Conservation (phyloP, 139 green algal genomes). For the Chlamydomonas schloesseri region DNA sequence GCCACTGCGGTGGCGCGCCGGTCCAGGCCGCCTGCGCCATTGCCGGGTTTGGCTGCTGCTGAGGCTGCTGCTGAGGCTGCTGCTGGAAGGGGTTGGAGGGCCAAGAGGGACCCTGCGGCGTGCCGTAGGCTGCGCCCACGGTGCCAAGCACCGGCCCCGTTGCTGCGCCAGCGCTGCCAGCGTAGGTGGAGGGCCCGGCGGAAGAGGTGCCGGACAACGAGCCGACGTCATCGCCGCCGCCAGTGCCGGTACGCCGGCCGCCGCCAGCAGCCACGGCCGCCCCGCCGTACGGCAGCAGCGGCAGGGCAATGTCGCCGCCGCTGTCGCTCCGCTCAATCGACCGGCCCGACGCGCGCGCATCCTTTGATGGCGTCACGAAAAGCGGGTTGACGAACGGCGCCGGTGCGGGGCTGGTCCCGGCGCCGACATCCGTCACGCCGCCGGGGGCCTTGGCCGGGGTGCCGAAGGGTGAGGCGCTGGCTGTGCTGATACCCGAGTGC, state of each 20-base stretch:
- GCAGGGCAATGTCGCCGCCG: background rate
- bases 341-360: background rate
- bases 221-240: no score
- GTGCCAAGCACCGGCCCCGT: no score
- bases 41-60: background rate
- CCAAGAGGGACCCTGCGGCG: no score
- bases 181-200: no score
- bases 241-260: background rate
- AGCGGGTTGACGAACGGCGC: slow-evolving; percentile 14
- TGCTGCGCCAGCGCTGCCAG: no score
- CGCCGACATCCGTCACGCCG: no score
- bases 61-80: background rate
- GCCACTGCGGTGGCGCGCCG: no score
- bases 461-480: background rate
- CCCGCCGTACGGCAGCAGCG: background rate
- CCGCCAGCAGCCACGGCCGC: background rate
- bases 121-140: no score
- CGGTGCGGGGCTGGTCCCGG: no score
- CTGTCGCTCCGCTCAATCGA: background rate
- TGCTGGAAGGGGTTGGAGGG: no score
- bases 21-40: background rate
- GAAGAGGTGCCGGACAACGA: no score
- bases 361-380: background rate
- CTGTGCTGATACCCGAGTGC: background rate
- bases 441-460: background rate